phyloP scores from a whole-genome alignment of 2,329 filamentous ascomycete species.

The Cladosporium sp. region DNA sequence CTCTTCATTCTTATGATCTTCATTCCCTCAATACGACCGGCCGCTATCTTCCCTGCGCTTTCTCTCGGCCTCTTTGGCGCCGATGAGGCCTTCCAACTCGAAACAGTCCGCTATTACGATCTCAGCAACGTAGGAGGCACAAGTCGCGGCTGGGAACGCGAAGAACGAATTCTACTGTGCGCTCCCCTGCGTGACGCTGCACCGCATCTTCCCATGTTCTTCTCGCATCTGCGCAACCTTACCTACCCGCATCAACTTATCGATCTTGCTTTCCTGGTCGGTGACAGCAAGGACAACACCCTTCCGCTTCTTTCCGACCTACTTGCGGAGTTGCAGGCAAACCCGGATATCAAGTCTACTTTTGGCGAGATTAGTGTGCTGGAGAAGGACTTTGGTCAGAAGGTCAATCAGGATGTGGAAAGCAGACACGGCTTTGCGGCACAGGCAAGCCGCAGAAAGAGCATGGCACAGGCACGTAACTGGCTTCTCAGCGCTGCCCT shows the following conservation, averaged over 20 bases:
- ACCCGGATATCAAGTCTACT: slow-evolving; percentile 72
- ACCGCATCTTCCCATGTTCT: slow-evolving; percentile 94
- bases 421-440: slow-evolving; percentile 96
- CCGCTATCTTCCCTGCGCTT: slow-evolving; percentile 53
- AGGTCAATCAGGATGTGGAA: slow-evolving; percentile 96
- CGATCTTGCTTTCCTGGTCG: slow-evolving; percentile 93
- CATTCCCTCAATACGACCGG: slow-evolving; percentile 68
- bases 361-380: slow-evolving; percentile 97
- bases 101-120: slow-evolving; percentile 97
- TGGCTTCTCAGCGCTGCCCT: slow-evolving; percentile 93
- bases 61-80: slow-evolving; percentile 66
- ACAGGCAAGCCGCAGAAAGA: slow-evolving; percentile 85
- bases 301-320: slow-evolving; percentile 69
- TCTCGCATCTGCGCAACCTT: slow-evolving; percentile 91
- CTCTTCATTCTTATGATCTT: slow-evolving; percentile 64
- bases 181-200: slow-evolving; percentile 91
- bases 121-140: slow-evolving; percentile 87
- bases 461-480: slow-evolving; percentile 97
- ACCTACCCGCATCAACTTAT: slow-evolving; percentile 97
- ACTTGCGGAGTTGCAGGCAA: slow-evolving; percentile 73
- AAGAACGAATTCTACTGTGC: slow-evolving; percentile 91
- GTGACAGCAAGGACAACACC: slow-evolving; percentile 92
- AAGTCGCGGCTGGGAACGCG: slow-evolving; percentile 89
- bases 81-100: slow-evolving; percentile 70
- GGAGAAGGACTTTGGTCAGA: slow-evolving; percentile 98